Evolutionary conservation across 345 rosid genomes (phyloP), one percentile per base, ranked within the genome.

Genomic region (Trapa bicornis): DNA sequence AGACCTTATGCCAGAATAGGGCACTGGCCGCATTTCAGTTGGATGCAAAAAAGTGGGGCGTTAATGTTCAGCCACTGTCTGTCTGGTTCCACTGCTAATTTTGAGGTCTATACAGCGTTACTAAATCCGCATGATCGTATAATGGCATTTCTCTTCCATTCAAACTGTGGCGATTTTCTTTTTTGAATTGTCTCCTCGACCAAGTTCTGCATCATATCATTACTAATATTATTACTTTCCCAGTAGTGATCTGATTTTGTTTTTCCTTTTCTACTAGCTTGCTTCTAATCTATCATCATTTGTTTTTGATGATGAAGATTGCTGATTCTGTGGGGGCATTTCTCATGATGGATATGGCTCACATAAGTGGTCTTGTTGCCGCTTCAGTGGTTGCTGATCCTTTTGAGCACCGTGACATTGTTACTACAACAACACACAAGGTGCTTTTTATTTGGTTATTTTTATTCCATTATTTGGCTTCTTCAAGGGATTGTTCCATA

Each of bases 301-400:
- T 33, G 58, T 80, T 11, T 78, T 67, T 37, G 50, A 79, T 68
- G 53, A 71, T 45, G 71, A 77, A 93, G 98, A 90, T 93, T 32
- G 95, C 97, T 22, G 96, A 93, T 85, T 77, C 83, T 72, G 89
- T 90, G 64, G 95, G 95, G 73, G 94, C 96, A 65, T 93, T 90
- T 71, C 96, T 93, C 50, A 93, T 90, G 97, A 88, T 90, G 96
- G 98, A 93, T 79, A 93, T 93, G 98, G 97, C 98, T 80, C 96
- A 93, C 68, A 84, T 88, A 60, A 88, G 98, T 61, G 97, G 98
- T 54, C 96, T 93, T 75, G 96, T 88, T 76, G 94, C 96, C 75
- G 95, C 97, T 68, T 85, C 97, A 75, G 96, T 90, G 64, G 80
- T 87, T 72, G 91, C 84, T 67, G 85, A 93, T 75, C 98, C 92